Conservation (phyloP, 768 basidiomycete species). For the Roridomyces roridus region DNA sequence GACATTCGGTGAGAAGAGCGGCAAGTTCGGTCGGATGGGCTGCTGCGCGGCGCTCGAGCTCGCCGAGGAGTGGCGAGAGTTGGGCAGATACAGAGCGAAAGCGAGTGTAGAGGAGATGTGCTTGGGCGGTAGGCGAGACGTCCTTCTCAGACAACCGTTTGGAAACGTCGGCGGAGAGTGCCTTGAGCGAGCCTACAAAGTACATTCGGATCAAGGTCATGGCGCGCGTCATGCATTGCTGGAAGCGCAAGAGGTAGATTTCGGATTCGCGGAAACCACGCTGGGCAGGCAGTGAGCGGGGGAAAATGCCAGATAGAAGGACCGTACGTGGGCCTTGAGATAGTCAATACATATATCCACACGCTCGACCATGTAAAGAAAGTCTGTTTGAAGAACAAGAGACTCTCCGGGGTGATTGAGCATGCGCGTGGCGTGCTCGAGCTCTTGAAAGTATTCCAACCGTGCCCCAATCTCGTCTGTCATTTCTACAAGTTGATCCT, state of each 20-base stretch:
- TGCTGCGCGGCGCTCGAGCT: conserved; percentile 81
- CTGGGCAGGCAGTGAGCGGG: conserved; percentile 44
- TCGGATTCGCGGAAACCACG: conserved; percentile 92
- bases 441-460: conserved; percentile 92
- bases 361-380: conserved; percentile 94
- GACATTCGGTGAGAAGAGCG: conserved; percentile 85
- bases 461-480: conserved; percentile 85
- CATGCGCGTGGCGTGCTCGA: conserved; percentile 92
- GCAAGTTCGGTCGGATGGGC: conserved; percentile 86
- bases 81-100: conserved; percentile 77
- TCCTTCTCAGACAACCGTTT: conserved; percentile 82
- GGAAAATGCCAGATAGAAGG: too few relatives aligned
- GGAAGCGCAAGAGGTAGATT: conserved; percentile 93
- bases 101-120: conserved; percentile 89
- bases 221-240: conserved; percentile 96
- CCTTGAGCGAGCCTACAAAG: conserved; percentile 85
- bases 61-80: conserved; percentile 78
- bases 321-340: conserved; percentile 81
- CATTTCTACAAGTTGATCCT: conserved; percentile 80
- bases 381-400: conserved; percentile 88
- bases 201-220: conserved; percentile 99
- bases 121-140: conserved; percentile 79
- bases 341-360: conserved; percentile 95
- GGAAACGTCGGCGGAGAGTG: conserved; percentile 78
- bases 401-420: conserved; percentile 94